phyloP scores from a whole-genome alignment of 2,329 filamentous ascomycete species.

The Trichoderma harzianum region DNA sequence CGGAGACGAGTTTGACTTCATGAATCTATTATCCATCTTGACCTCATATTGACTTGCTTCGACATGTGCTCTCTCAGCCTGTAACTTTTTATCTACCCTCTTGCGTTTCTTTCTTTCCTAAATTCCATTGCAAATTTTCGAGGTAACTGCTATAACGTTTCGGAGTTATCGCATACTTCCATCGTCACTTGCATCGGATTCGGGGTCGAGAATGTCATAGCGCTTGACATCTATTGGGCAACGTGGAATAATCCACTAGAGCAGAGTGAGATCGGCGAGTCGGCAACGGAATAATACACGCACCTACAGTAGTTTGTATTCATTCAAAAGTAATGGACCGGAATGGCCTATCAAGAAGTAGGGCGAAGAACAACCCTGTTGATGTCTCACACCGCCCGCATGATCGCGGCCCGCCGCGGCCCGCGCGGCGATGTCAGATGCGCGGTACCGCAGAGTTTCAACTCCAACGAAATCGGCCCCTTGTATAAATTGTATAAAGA shows the following conservation, averaged over 20 bases:
- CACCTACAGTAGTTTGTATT: neutral
- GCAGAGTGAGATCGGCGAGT: neutral
- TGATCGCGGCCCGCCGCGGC: neutral
- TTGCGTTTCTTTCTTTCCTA: neutral
- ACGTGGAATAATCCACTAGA: neutral
- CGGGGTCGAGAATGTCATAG: neutral
- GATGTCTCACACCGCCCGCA: neutral
- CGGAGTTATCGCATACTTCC: neutral
- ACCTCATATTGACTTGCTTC: neutral
- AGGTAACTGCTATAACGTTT: rapidly evolving
- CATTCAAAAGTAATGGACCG: neutral
- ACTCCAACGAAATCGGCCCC: neutral
- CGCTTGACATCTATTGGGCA: neutral
- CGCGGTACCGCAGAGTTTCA: neutral
- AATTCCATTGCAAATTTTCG: neutral
- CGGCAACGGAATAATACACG: neutral
- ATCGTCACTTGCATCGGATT: neutral
- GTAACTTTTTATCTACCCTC: neutral
- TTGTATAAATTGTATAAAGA: neutral
- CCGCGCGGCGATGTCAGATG: neutral
- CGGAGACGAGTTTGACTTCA: neutral
- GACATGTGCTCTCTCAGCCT: neutral
- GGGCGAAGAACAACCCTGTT: neutral
- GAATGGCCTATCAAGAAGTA: neutral
- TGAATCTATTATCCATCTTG: neutral